Evolutionary conservation across 2,329 filamentous ascomycete genomes (phyloP).

Genomic region (Trichocomaceae sp.): DNA sequence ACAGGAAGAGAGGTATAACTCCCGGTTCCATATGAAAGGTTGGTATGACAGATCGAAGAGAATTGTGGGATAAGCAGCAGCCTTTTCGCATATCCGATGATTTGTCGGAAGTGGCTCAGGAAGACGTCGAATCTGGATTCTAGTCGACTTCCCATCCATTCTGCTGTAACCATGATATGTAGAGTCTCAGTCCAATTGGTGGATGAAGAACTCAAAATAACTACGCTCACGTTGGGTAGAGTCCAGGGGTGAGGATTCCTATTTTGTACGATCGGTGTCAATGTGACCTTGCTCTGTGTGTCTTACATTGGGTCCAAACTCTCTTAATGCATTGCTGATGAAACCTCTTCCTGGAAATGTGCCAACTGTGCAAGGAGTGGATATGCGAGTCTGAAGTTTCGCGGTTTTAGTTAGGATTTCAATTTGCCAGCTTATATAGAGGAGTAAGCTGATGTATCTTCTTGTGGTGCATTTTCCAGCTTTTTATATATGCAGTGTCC

Average conservation of each 20-base stretch:
- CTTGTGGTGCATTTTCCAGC: too few species aligned
- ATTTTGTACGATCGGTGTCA: slow-evolving; percentile 20
- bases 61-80: slow-evolving; percentile 3
- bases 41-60: slow-evolving; percentile 1
- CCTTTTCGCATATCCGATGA: slow-evolving; percentile 3
- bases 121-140: slow-evolving; percentile 13
- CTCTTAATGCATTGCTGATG: background rate
- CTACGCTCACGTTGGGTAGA: slow-evolving; percentile 8
- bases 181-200: slow-evolving; percentile 11
- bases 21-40: slow-evolving; percentile 23
- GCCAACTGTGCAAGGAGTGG: slow-evolving; percentile 22
- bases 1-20: slow-evolving; percentile 28
- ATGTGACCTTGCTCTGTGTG: slow-evolving; percentile 19
- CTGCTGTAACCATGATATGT: slow-evolving; percentile 4
- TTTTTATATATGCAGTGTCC: background rate
- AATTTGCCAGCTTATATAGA: slow-evolving; percentile 1
- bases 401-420: slow-evolving; percentile 15
- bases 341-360: slow-evolving; percentile 14
- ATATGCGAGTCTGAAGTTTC: slow-evolving; percentile 23
- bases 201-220: slow-evolving; percentile 7
- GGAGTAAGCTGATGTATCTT: background rate
- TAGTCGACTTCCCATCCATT: background rate
- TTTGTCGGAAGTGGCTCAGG: slow-evolving; percentile 5
- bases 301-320: too few species aligned
- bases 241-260: slow-evolving; percentile 16